Evolutionary conservation across 805 yeast genomes (phyloP).

Genomic region (Ogataea ganodermae): DNA sequence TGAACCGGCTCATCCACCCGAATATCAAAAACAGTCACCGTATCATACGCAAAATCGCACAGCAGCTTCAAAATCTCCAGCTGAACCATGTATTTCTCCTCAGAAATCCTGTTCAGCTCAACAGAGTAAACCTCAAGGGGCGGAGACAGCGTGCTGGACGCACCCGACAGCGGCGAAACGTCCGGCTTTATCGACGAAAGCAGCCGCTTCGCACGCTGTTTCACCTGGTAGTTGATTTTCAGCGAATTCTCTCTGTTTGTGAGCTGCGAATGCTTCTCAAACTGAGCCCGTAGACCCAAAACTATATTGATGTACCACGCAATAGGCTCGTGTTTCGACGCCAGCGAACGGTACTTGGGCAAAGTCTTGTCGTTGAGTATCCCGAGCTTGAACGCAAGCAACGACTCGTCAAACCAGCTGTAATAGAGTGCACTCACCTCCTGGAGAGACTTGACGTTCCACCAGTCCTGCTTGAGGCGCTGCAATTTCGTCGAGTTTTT

Average conservation of each 20-base stretch:
- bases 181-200: conserved; percentile 22
- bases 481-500: conserved; percentile 22
- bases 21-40: conserved; percentile 46
- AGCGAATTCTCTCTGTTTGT: conserved; percentile 52
- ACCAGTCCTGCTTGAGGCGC: conserved; percentile 34
- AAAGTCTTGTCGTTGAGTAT: conserved; percentile 39
- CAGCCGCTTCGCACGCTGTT: conserved; percentile 46
- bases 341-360: conserved; percentile 38
- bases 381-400: conserved; percentile 56
- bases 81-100: conserved; percentile 38
- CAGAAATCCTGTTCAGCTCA: conserved; percentile 37
- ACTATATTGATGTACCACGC: conserved; percentile 73
- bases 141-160: conserved; percentile 11
- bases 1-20: conserved; percentile 34
- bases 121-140: conserved; percentile 15
- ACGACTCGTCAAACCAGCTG: conserved; percentile 63
- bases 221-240: conserved; percentile 62
- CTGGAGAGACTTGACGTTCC: conserved; percentile 48
- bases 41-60: conserved; percentile 51
- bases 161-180: conserved; percentile 21
- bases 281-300: conserved; percentile 54
- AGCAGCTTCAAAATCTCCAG: conserved; percentile 44
- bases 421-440: conserved; percentile 62
- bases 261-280: conserved; percentile 43
- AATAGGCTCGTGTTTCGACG: conserved; percentile 58